phyloP scores from a whole-genome alignment of 305 asterid species.

The Coffea humblotiana region DNA sequence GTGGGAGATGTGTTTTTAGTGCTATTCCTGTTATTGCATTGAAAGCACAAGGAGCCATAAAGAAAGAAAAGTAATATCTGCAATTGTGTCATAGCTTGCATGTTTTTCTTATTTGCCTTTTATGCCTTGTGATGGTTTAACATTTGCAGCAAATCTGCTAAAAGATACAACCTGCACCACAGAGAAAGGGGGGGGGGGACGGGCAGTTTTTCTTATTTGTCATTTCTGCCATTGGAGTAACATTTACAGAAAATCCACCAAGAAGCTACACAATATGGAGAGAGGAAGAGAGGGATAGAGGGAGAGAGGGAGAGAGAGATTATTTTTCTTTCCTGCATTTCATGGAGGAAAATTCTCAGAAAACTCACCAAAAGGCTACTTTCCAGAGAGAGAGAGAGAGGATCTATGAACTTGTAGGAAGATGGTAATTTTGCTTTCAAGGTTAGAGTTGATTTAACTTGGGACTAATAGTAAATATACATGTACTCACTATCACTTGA shows the following conservation, averaged over 20 bases:
- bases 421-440: background rate
- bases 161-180: too few species aligned
- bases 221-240: too few species aligned
- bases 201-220: too few species aligned
- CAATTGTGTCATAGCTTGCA: background rate
- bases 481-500: background rate
- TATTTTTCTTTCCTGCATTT: background rate
- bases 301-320: too few species aligned
- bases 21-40: background rate
- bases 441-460: background rate
- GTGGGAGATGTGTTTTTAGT: background rate
- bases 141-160: too few species aligned
- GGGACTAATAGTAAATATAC: background rate
- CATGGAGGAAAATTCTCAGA: background rate
- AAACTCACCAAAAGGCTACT: too few species aligned
- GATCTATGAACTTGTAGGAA: background rate
- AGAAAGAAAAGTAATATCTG: background rate
- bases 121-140: background rate
- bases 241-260: too few species aligned
- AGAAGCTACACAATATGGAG: too few species aligned
- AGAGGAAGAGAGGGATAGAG: background rate
- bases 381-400: background rate
- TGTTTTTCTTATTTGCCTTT: background rate
- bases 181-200: too few species aligned
- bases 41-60: background rate